Evolutionary conservation across 306 rosid species (phyloP).

Genomic region (Delonix regia): DNA sequence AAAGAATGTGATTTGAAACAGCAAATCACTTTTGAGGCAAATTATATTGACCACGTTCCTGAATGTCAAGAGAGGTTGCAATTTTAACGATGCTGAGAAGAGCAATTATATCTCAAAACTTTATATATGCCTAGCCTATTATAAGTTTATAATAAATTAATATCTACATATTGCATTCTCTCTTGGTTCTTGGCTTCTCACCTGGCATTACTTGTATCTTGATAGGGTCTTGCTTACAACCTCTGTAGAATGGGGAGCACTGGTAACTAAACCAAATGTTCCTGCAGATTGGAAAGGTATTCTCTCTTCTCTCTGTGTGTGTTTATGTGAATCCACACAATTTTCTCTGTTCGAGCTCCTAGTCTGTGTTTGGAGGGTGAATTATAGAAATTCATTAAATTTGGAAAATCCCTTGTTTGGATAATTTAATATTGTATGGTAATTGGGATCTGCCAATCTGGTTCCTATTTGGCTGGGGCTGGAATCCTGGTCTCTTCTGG

Average conservation of each 20-base stretch:
- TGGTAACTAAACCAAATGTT: constrained; percentile 83
- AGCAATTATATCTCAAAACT: background rate
- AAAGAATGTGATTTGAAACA: background rate
- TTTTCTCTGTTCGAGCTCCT: background rate
- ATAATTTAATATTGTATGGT: too few relatives aligned
- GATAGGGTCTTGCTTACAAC: constrained; percentile 82
- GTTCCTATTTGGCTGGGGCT: too few relatives aligned
- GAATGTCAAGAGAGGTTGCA: background rate
- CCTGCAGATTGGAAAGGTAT: constrained; percentile 98
- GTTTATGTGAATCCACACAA: background rate
- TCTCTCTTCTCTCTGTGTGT: constrained; percentile 16
- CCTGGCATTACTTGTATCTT: background rate
- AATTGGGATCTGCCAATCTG: background rate
- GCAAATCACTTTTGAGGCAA: background rate
- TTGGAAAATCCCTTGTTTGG: background rate
- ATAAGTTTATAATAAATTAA: background rate
- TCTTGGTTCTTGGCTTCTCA: constrained; percentile 36
- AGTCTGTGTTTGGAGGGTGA: background rate
- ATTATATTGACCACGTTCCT: background rate
- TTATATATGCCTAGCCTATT: background rate
- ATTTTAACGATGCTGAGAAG: background rate
- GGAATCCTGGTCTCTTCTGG: too few relatives aligned
- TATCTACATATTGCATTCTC: background rate
- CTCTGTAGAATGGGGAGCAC: constrained; percentile 86
- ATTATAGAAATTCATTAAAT: background rate